phyloP scores from a whole-genome alignment of 352 stramenopile genomes.

The Phytophthora sansomeana region DNA sequence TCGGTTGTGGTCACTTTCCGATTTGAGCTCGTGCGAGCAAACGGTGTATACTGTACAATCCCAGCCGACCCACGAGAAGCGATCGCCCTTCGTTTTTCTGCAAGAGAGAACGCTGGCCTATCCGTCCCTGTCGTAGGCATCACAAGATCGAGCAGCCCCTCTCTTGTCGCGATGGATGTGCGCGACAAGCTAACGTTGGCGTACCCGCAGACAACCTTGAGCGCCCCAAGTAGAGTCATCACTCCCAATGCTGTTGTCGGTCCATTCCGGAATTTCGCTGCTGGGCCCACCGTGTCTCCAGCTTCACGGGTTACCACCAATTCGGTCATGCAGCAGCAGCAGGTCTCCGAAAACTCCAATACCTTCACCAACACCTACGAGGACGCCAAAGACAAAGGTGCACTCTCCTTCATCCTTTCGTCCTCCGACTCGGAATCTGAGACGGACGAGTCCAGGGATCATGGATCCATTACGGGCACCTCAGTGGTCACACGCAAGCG shows the following conservation, averaged over 20 bases:
- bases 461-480: slow-evolving; percentile 4
- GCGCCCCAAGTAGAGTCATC: slow-evolving; percentile 24
- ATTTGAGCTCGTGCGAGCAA: slow-evolving; percentile 22
- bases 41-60: not conserved
- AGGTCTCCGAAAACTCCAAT: slow-evolving; percentile 18
- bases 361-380: slow-evolving; percentile 5
- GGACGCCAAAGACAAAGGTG: slow-evolving; percentile 34
- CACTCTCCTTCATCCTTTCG: slow-evolving; percentile 46
- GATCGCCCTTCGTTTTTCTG: slow-evolving; percentile 27
- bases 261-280: slow-evolving; percentile 33
- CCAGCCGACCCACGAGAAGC: slow-evolving; percentile 26
- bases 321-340: slow-evolving; percentile 26
- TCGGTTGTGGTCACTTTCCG: slow-evolving; percentile 18
- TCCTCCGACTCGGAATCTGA: slow-evolving; percentile 41
- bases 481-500: slow-evolving; percentile 27
- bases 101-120: slow-evolving; percentile 29
- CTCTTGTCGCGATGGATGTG: slow-evolving; percentile 38
- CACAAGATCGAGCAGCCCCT: slow-evolving; percentile 33
- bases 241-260: slow-evolving; percentile 16
- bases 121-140: slow-evolving; percentile 30
- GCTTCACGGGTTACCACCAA: slow-evolving; percentile 13
- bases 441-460: slow-evolving; percentile 11
- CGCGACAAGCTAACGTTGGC: slow-evolving; percentile 40
- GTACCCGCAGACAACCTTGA: slow-evolving; percentile 28
- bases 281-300: slow-evolving; percentile 26